Evolutionary conservation across 2,329 filamentous ascomycete genomes (phyloP), one percentile per base, ranked within the genome.

Genomic region (Stenocarpella maydis): DNA sequence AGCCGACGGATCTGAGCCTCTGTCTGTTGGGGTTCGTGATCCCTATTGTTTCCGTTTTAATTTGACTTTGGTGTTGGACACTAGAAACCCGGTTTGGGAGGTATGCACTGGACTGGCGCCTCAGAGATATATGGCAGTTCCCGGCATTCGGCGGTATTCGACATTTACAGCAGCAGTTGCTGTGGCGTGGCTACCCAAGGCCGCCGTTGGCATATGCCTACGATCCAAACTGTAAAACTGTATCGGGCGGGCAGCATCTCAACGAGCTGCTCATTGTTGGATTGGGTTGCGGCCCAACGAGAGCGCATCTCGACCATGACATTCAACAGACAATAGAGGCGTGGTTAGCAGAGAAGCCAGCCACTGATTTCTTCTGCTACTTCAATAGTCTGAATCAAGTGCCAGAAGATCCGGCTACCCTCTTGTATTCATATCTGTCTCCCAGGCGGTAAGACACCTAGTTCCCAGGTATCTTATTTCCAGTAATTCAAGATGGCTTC

Each of bases 41-140:
- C 17, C 7, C 6, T 61, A 34, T 41, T 24, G 14, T 41, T 9
- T 7, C 9, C 50, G 24, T 17, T 49, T 60, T 34, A 9, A 5
- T 68, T 26, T 34, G 43, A 37, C 45, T 28, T 21, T 12, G 43
- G 26, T 52, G 67, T 47, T 65, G 47, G 45, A 43, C 34, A 60
- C 60, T 65, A 60, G 49, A 65, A 26, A 19, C 21, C 19, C 0
- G 41, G 50, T 19, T 21, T 60, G 58, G 58, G 54, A 64, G 45
- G 50, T 19, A 58, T 54, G 66, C 66, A 68, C 58, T 15, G 65
- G 41, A 49, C 31, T 43, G 69, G 69, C 69, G 69, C 58, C 65
- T 26, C 17, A 39, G n/a, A 68, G 34, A 52, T 39, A 64, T 49
- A 34, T 67, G 24, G 43, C 43, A 37, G 31, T 58, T 28, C 41